A percentile compares a stretch with the other conserved stretches of the same genome.
Conservation (phyloP, 2,329 filamentous ascomycete species). For the Neonectria ditissima region DNA sequence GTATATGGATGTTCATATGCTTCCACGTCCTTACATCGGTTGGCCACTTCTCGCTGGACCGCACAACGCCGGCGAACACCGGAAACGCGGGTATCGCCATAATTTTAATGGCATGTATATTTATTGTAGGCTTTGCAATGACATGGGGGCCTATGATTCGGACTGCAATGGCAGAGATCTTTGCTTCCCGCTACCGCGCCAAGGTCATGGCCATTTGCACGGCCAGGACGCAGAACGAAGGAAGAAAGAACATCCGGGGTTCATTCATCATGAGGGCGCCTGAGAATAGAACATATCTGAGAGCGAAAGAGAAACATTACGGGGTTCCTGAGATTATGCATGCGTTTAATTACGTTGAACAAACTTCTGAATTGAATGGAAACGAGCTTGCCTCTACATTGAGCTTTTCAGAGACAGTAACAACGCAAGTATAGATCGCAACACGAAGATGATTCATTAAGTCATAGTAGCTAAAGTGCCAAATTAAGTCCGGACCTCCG, state of each 20-base stretch:
- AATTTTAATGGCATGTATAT: conserved; percentile 73
- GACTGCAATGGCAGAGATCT: conserved; percentile 74
- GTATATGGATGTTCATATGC: conserved; percentile 70
- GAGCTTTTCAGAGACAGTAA: too few species aligned
- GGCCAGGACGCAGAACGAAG: conserved; percentile 50
- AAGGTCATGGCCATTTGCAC: conserved; percentile 71
- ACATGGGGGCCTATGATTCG: conserved; percentile 76
- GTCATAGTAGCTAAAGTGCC: not conserved
- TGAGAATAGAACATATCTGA: not conserved
- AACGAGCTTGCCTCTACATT: too few species aligned
- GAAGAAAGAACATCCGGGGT: conserved; percentile 34
- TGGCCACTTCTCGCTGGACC: conserved; percentile 61
- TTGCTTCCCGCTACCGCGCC: conserved; percentile 71
- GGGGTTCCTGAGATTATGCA: too few species aligned
- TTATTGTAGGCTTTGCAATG: conserved; percentile 74
- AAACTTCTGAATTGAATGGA: too few species aligned
- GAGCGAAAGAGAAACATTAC: not conserved
- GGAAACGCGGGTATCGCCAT: conserved; percentile 66
- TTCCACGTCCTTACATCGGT: conserved; percentile 70
- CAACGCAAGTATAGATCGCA: too few species aligned
- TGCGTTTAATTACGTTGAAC: too few species aligned
- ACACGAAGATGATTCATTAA: not conserved
- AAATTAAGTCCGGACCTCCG: not conserved
- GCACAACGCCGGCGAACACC: conserved; percentile 49
- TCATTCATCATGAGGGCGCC: conserved; percentile 25